phyloP scores from a whole-genome alignment of 2,329 filamentous ascomycete species.

The Cercospora sp. region DNA sequence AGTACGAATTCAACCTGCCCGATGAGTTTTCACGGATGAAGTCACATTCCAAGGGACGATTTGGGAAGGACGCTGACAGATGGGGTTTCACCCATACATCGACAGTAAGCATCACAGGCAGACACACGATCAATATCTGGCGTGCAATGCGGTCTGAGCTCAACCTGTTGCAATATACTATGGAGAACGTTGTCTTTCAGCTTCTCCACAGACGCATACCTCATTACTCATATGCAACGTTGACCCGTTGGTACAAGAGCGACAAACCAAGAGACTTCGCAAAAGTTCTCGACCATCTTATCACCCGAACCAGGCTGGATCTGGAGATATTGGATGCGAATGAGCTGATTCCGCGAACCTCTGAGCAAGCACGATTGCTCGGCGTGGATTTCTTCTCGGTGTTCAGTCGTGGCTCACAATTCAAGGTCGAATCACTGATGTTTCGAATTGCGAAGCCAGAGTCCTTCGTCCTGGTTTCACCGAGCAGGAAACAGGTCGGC shows the following conservation, averaged over 20 bases:
- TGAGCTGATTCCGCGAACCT: constrained; percentile 83
- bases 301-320: constrained; percentile 73
- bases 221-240: constrained; percentile 75
- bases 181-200: constrained; percentile 95
- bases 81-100: constrained; percentile 96
- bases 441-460: constrained; percentile 97
- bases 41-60: constrained; percentile 75
- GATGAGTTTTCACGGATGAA: constrained; percentile 91
- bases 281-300: constrained; percentile 77
- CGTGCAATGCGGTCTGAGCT: constrained; percentile 92
- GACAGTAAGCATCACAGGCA: constrained; percentile 85
- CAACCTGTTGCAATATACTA: constrained; percentile 87
- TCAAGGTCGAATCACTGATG: constrained; percentile 99
- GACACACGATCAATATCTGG: constrained; percentile 97
- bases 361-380: constrained; percentile 88
- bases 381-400: constrained; percentile 97
- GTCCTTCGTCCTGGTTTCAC: constrained; percentile 86
- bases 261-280: constrained; percentile 66
- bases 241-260: constrained; percentile 81
- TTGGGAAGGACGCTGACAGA: constrained; percentile 80
- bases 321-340: constrained; percentile 90
- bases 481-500: constrained; percentile 87
- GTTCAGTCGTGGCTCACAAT: constrained; percentile 91
- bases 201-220: constrained; percentile 83
- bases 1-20: constrained; percentile 87